These are phyloP conservation scores for Termitomyces sp. DNA, from an alignment of 768 basidiomycete species.

Conservation along the genomic window DNA sequence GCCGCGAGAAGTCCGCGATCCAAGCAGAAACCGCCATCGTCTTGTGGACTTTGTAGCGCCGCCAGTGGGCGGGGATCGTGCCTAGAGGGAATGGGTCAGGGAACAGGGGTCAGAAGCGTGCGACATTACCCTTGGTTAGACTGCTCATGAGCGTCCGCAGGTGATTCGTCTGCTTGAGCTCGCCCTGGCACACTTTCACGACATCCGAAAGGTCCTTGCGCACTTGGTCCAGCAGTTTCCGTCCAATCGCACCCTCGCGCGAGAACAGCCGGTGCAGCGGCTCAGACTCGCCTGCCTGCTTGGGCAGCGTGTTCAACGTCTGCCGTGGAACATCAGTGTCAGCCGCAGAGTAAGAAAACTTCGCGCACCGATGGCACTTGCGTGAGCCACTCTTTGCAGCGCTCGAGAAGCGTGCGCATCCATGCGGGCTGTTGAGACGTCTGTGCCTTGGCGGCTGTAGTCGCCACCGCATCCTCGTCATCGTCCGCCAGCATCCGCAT, in stretches of 20 bases:
- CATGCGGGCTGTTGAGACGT: slow-evolving; percentile 81
- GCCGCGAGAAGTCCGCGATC: slow-evolving; percentile 76
- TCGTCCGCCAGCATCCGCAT: slow-evolving; percentile 89
- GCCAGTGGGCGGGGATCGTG: slow-evolving; percentile 85
- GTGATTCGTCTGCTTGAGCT: slow-evolving; percentile 94
- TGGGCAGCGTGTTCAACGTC: slow-evolving; percentile 61
- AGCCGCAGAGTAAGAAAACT: slow-evolving; percentile 6
- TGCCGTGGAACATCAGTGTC: slow-evolving; percentile 21
- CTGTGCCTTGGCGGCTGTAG: slow-evolving; percentile 55
- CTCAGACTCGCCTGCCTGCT: slow-evolving; percentile 68
- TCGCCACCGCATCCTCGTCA: slow-evolving; percentile 58
- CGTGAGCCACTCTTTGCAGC: slow-evolving; percentile 80
- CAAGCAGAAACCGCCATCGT: slow-evolving; percentile 79
- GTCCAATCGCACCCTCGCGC: slow-evolving; percentile 80
- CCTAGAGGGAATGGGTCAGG: slow-evolving; percentile 37
- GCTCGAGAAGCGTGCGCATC: slow-evolving; percentile 84
- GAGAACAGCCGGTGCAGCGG: slow-evolving; percentile 87
- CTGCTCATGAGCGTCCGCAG: slow-evolving; percentile 87
- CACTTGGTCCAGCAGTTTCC: slow-evolving; percentile 73
- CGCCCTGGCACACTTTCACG: slow-evolving; percentile 79
- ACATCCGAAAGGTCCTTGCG: slow-evolving; percentile 79
- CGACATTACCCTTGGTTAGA: slow-evolving; percentile 73
- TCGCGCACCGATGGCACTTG: slow-evolving; percentile 65
- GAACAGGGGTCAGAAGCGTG: neutral
- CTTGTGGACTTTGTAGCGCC: slow-evolving; percentile 81